Conservation (phyloP, 805 yeast genomes). For the Yamadazyma akitaensis region DNA sequence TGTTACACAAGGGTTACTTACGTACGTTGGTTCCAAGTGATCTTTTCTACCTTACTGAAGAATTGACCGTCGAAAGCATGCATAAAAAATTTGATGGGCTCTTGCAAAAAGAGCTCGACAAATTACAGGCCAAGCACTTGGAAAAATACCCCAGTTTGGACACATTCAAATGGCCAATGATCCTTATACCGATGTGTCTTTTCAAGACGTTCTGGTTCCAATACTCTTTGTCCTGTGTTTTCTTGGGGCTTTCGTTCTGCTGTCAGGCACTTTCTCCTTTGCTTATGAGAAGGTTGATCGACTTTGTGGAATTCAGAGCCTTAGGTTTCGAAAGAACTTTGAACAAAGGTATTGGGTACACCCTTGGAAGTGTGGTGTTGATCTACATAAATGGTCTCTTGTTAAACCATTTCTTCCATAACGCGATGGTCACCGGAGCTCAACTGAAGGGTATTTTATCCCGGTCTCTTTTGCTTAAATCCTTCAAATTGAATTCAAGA, state of each 20-base stretch:
- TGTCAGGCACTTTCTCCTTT: constrained; percentile 61
- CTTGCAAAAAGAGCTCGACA: constrained; percentile 20
- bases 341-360: constrained; percentile 71
- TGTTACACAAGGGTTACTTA: constrained; percentile 39
- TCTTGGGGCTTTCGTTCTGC: constrained; percentile 45
- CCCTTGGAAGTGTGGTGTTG: constrained; percentile 63
- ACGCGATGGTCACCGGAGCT: constrained; percentile 43
- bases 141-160: constrained; percentile 16
- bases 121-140: constrained; percentile 19
- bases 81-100: constrained; percentile 25
- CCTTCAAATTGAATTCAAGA: constrained; percentile 34
- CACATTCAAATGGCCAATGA: constrained; percentile 39
- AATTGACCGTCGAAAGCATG: constrained; percentile 35
- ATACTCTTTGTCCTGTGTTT: constrained; percentile 38
- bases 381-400: constrained; percentile 43
- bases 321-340: constrained; percentile 37
- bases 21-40: constrained; percentile 37
- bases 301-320: constrained; percentile 51
- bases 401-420: constrained; percentile 41
- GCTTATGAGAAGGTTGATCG: constrained; percentile 60
- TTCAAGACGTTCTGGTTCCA: constrained; percentile 48
- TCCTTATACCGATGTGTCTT: constrained; percentile 41
- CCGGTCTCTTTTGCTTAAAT: constrained; percentile 35
- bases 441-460: constrained; percentile 39
- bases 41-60: constrained; percentile 34